These are phyloP conservation scores for Penicillium turbatum DNA, from an alignment of 495 filamentous ascomycete genomes.

Conservation along the genomic window DNA sequence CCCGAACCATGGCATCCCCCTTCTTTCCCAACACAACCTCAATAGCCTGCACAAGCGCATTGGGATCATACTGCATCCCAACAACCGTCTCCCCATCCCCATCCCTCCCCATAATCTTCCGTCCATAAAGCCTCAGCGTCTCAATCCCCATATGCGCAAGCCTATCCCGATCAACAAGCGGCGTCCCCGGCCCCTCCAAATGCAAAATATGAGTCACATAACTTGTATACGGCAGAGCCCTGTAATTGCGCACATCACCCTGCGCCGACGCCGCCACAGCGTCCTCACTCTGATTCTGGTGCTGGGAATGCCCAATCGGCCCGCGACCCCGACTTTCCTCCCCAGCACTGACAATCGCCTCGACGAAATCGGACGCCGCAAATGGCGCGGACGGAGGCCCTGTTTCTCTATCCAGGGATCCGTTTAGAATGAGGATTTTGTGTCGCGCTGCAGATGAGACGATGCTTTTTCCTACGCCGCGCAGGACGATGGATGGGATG, in stretches of 20 bases:
- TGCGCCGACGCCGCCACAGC: slow-evolving; percentile 8
- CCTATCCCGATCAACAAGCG: slow-evolving; percentile 61
- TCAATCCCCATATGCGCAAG: slow-evolving; percentile 68
- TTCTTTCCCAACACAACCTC: slow-evolving; percentile 71
- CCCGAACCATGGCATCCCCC: slow-evolving; percentile 49
- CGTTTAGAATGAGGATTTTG: slow-evolving; percentile 85
- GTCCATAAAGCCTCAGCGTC: slow-evolving; percentile 70
- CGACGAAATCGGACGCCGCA: slow-evolving; percentile 71
- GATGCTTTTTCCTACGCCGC: slow-evolving; percentile 41
- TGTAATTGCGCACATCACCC: slow-evolving; percentile 9
- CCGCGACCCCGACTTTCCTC: slow-evolving; percentile 42
- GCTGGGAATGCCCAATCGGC: slow-evolving; percentile 4
- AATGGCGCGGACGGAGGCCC: slow-evolving; percentile 57
- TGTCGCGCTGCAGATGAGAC: slow-evolving; percentile 46
- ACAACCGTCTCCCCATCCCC: slow-evolving; percentile 25
- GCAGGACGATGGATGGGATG: slow-evolving; percentile 57
- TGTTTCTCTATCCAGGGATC: slow-evolving; percentile 79
- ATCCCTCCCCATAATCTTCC: slow-evolving; percentile 44
- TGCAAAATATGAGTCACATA: slow-evolving; percentile 87
- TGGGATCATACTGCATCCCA: slow-evolving; percentile 72
- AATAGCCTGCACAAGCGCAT: slow-evolving; percentile 67
- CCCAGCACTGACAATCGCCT: slow-evolving; percentile 65
- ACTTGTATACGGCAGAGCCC: slow-evolving; percentile 32
- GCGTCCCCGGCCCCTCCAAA: slow-evolving; percentile 67
- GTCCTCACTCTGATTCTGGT: background rate